Percentiles rank a stretch among this genome's conserved stretches.
Evolutionary conservation across 768 basidiomycete species (phyloP).

Genomic region (Candolleomyces eurysporus): DNA sequence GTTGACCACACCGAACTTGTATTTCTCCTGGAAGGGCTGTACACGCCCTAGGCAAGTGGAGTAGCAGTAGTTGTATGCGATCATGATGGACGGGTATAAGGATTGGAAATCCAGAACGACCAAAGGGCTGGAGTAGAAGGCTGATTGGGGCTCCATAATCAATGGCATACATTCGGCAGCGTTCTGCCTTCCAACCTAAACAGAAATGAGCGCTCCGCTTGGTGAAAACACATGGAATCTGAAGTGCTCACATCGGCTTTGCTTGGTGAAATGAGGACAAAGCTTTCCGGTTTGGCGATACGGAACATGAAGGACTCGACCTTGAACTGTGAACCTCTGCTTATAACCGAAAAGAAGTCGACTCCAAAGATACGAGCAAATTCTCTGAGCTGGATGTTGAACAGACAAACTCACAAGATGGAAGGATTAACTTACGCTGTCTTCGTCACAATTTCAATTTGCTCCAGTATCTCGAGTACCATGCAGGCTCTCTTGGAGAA

Average conservation of each 20-base stretch:
- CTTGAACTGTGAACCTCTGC: constrained; percentile 96
- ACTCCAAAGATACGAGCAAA: constrained; percentile 97
- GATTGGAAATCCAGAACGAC: constrained; percentile 96
- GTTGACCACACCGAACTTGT: constrained; percentile 85
- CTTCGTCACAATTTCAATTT: constrained; percentile 80
- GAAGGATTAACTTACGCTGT: constrained; percentile 63
- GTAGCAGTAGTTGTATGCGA: constrained; percentile 96
- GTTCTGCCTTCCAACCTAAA: constrained; percentile 91
- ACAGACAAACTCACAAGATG: background rate
- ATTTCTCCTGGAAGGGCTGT: constrained; percentile 79
- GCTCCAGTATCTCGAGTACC: constrained; percentile 78
- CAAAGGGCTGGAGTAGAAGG: constrained; percentile 90
- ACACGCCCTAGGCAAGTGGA: constrained; percentile 94
- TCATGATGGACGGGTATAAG: constrained; percentile 97
- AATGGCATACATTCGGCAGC: constrained; percentile 95
- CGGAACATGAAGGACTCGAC: constrained; percentile 99
- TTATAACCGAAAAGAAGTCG: constrained; percentile 94
- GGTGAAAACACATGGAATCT: background rate
- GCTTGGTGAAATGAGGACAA: constrained; percentile 87
- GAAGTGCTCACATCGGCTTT: constrained; percentile 64
- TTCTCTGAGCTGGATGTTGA: constrained; percentile 55
- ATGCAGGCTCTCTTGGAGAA: constrained; percentile 61
- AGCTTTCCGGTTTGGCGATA: constrained; percentile 93
- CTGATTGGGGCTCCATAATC: constrained; percentile 92
- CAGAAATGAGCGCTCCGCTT: background rate